These are phyloP conservation scores for Nissolia schottii DNA, from an alignment of 306 rosid genomes.

Conservation along the genomic window DNA sequence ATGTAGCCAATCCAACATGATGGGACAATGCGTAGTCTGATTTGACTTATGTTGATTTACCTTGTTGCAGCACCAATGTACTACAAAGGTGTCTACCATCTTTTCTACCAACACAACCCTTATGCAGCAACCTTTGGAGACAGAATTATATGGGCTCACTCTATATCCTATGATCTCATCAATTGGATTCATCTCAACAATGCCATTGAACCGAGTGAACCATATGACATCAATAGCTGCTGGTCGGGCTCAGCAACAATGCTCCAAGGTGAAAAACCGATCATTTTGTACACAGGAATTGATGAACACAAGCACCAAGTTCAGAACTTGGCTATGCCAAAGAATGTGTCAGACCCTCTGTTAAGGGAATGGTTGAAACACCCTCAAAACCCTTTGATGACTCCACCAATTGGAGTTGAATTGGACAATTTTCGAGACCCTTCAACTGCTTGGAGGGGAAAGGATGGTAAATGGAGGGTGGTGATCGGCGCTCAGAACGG, in stretches of 20 bases:
- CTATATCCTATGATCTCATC: slow-evolving; percentile 44
- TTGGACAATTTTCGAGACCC: slow-evolving; percentile 45
- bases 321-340: slow-evolving; percentile 42
- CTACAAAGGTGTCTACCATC: slow-evolving; percentile 49
- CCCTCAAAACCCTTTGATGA: slow-evolving; percentile 43
- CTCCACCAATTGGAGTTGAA: slow-evolving; percentile 33
- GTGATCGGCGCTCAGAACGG: slow-evolving; percentile 42
- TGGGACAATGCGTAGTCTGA: too few relatives aligned
- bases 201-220: slow-evolving; percentile 32
- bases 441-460: slow-evolving; percentile 54
- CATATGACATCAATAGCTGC: slow-evolving; percentile 43
- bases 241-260: slow-evolving; percentile 57
- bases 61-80: slow-evolving; percentile 44
- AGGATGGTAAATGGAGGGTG: slow-evolving; percentile 40
- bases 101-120: slow-evolving; percentile 57
- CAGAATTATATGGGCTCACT: slow-evolving; percentile 54
- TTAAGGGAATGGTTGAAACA: slow-evolving; percentile 46
- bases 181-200: slow-evolving; percentile 37
- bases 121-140: slow-evolving; percentile 39
- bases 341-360: slow-evolving; percentile 40
- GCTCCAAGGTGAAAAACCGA: slow-evolving; percentile 28
- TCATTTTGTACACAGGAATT: slow-evolving; percentile 45
- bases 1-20: too few relatives aligned
- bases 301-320: slow-evolving; percentile 31
- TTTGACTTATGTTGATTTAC: neutral